Evolutionary conservation across 164 flowering plant species (phyloP).

Genomic region (Berberis vulgaris): DNA sequence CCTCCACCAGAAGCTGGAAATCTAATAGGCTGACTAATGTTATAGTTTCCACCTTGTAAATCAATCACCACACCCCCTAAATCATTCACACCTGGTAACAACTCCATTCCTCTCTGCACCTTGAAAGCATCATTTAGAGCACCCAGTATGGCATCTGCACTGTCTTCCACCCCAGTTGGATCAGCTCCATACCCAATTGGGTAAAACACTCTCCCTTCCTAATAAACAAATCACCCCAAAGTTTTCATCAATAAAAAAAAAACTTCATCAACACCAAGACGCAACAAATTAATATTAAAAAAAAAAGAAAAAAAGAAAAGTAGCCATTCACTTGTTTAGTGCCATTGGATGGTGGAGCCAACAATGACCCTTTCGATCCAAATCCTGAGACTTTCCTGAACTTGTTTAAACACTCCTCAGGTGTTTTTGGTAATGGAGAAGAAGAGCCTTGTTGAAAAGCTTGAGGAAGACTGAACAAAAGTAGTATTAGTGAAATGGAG

Average conservation of each 20-base stretch:
- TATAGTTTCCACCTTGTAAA: slow-evolving; percentile 40
- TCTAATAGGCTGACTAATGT: slow-evolving; percentile 28
- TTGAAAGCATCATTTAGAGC: slow-evolving; percentile 29
- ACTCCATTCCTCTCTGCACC: slow-evolving; percentile 15
- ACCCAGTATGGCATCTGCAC: slow-evolving; percentile 33
- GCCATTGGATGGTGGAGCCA: too few species aligned
- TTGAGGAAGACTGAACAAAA: too few species aligned
- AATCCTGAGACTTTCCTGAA: too few species aligned
- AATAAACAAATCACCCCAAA: neutral
- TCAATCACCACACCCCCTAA: slow-evolving; percentile 40
- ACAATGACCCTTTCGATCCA: too few species aligned
- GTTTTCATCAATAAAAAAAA: neutral
- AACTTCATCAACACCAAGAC: too few species aligned
- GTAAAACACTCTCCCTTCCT: slow-evolving; percentile 29
- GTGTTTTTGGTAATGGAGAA: too few species aligned
- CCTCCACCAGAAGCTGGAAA: slow-evolving; percentile 27
- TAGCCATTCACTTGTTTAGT: too few species aligned
- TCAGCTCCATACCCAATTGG: slow-evolving; percentile 46
- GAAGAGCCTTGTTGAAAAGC: too few species aligned
- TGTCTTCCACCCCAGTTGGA: slow-evolving; percentile 36
- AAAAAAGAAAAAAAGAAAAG: too few species aligned
- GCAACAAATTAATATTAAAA: too few species aligned
- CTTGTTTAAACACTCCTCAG: too few species aligned
- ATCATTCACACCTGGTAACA: slow-evolving; percentile 36
- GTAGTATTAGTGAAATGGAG: too few species aligned